Evolutionary conservation across 1,284 basidiomycete genomes (phyloP), one percentile per base, ranked within the genome.

Genomic region (Hortiboletus rubellus): DNA sequence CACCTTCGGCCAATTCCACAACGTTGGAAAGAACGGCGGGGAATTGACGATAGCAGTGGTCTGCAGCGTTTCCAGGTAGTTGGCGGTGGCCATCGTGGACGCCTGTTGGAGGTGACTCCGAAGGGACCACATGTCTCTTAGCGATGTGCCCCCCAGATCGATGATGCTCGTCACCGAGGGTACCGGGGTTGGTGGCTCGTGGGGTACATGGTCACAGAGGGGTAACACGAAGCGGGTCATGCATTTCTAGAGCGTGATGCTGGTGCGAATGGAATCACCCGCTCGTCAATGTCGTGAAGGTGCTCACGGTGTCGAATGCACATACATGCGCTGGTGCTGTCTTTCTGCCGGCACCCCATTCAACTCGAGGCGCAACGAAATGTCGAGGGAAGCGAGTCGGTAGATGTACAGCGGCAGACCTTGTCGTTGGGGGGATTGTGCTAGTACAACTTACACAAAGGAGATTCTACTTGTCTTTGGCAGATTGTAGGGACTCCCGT

Each of bases 1-100:
- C 52, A 84, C 86, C 77, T 88, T 89, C 64, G 92, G 79, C 89
- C 89, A 92, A 18, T 79, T 79, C 90, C 89, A 92, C 22, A 90
- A 77, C 1, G 85, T 89, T 1, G 86, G 82, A 68, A 91, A 91
- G 75, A 89, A 92, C 0, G 82, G 75, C 0, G 91, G 91, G 0
- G 87, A 84, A 59, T 91, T 91, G 44, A 92, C 83, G 53, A 92
- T 74, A 24, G 79, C 85, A 60, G 86, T 83, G 18, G 78, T 79
- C 63, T 79, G 76, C 41, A 90, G 73, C 1, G 87, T 89, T 70
- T 92, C 90, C 2, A 91, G 89, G 66, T 91, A 92, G 63, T 91
- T 86, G 18, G 87, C 87, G 0, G 87, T 89, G 1, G 87, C 88
- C 48, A 92, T 78, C 15, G 76, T 79, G 18, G 86, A 86, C 0